These are phyloP conservation scores for Arabidopsis thaliana DNA, from an alignment of 345 rosid genomes.

Conservation along the genomic window TAIR10.1 NC_003074.8:2144001-2144500, in stretches of 20 bases:
- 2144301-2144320: conserved; percentile 3
- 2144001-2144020: conserved; percentile 58
- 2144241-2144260: not conserved
- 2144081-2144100: conserved; percentile 61
- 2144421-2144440: not conserved
- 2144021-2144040: conserved; percentile 72
- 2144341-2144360: conserved; percentile 9
- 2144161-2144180: conserved; percentile 73
- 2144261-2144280: not conserved
- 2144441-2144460: conserved; percentile 7
- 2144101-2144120: conserved; percentile 80
- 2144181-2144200: conserved; percentile 54
- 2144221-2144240: conserved; percentile 60
- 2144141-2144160: conserved; percentile 86
- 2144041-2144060: conserved; percentile 58
- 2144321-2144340: conserved; percentile 26
- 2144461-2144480: not conserved
- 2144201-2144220: conserved; percentile 68
- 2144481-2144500: not conserved
- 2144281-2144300: not conserved
- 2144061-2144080: conserved; percentile 68
- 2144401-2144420: not conserved
- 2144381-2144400: not conserved
- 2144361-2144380: not conserved
- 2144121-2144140: conserved; percentile 93